phyloP scores from a whole-genome alignment of 108 stramenopile species.

The Skeletonema potamos region DNA sequence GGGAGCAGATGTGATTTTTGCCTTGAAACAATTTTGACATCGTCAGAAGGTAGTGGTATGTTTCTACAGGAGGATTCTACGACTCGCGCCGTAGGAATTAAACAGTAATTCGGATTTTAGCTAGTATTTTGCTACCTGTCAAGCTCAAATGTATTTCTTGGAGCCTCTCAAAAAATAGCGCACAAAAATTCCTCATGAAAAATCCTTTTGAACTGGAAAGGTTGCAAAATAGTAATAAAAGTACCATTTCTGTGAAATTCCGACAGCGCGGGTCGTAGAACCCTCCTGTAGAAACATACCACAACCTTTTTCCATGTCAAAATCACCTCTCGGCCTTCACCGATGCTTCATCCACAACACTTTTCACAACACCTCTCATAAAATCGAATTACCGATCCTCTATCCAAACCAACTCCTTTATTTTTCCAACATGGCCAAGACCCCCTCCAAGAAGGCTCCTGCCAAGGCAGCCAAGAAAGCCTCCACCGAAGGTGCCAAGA shows the following conservation, averaged over 20 bases:
- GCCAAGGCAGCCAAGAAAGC: slow-evolving; percentile 59
- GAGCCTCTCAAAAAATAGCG: too few species aligned
- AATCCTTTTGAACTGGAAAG: not conserved
- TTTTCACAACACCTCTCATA: not conserved
- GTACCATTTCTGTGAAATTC: not conserved
- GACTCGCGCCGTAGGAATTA: not conserved
- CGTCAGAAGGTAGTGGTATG: too few species aligned
- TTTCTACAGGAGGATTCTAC: too few species aligned
- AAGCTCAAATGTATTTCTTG: too few species aligned
- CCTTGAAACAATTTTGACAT: too few species aligned
- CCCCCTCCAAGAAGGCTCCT: slow-evolving; percentile 65
- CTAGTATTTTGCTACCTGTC: too few species aligned
- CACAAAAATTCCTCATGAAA: too few species aligned
- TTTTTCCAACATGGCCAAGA: slow-evolving; percentile 61
- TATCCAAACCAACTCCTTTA: not conserved
- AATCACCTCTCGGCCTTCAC: not conserved
- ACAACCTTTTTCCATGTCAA: not conserved
- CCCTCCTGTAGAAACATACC: not conserved
- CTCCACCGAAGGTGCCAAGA: slow-evolving; percentile 23
- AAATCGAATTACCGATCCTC: slow-evolving; percentile 7
- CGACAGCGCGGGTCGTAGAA: not conserved
- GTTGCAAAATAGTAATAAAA: not conserved
- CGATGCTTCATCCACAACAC: not conserved
- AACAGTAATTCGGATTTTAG: too few species aligned
- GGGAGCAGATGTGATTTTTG: not conserved